Percentiles rank a stretch among this genome's conserved stretches.
phyloP scores from a whole-genome alignment of 2,329 filamentous ascomycete species.

The Coniella vitis region DNA sequence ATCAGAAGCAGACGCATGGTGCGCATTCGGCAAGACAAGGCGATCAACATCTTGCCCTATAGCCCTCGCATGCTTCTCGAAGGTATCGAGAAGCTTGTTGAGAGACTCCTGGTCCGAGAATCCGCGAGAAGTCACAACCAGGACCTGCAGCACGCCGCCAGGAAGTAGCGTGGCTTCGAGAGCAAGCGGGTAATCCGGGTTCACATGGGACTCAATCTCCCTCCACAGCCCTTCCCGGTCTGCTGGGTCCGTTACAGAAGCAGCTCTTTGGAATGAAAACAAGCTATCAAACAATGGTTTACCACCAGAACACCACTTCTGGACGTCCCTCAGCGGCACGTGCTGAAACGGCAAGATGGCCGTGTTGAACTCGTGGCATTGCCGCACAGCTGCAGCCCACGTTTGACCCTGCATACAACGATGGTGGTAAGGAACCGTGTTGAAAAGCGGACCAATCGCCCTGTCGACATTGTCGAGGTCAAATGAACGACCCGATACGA shows the following conservation, averaged over 20 bases:
- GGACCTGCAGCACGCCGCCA: constrained; percentile 44
- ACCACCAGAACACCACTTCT: constrained; percentile 64
- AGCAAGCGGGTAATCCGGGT: constrained; percentile 68
- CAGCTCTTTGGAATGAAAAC: constrained; percentile 69
- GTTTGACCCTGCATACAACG: constrained; percentile 35
- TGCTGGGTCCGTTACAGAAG: constrained; percentile 21
- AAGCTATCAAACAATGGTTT: constrained; percentile 68
- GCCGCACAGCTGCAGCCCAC: constrained; percentile 53
- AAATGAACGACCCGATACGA: constrained; percentile 72
- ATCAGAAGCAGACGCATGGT: not conserved
- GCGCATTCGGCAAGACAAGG: not conserved
- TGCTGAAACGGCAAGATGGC: constrained; percentile 67
- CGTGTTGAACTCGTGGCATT: constrained; percentile 66
- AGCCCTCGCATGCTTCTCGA: constrained; percentile 27
- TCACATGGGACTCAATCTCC: constrained; percentile 37
- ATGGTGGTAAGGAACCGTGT: constrained; percentile 71
- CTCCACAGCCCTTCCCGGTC: constrained; percentile 41
- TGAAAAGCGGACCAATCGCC: constrained; percentile 80
- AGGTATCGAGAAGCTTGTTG: constrained; percentile 30
- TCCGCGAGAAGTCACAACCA: constrained; percentile 50
- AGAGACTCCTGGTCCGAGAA: constrained; percentile 28
- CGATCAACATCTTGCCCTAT: constrained; percentile 19
- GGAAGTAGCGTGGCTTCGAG: constrained; percentile 59
- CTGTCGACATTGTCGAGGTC: constrained; percentile 58
- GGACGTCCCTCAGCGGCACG: constrained; percentile 69